These are phyloP conservation scores for Thalassiosira profunda DNA, from an alignment of 108 stramenopile genomes.

Conservation along the genomic window DNA sequence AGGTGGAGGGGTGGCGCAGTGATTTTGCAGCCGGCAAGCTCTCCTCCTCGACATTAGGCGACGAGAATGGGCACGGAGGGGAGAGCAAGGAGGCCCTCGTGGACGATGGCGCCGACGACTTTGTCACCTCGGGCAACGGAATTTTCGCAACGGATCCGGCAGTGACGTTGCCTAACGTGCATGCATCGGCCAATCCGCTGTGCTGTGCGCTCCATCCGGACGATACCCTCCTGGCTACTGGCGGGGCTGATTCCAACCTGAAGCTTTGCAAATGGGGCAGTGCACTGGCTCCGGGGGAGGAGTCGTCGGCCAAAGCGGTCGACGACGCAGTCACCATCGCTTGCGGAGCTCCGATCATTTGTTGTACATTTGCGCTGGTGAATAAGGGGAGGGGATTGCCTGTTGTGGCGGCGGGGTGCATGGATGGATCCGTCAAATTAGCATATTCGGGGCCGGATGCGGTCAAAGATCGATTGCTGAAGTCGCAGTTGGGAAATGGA, in stretches of 20 bases:
- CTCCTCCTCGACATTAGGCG: slow-evolving; percentile 2
- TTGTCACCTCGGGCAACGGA: slow-evolving; percentile 78
- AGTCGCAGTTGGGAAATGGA: neutral
- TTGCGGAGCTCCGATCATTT: slow-evolving; percentile 81
- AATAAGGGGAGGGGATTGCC: slow-evolving; percentile 20
- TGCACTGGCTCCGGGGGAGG: slow-evolving; percentile 53
- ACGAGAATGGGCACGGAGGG: neutral
- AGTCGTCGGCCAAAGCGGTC: slow-evolving; percentile 43
- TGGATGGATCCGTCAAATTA: slow-evolving; percentile 77
- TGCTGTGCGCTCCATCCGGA: slow-evolving; percentile 71
- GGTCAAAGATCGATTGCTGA: slow-evolving; percentile 15
- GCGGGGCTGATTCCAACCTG: slow-evolving; percentile 75
- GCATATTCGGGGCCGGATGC: slow-evolving; percentile 41
- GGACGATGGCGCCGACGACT: slow-evolving; percentile 53
- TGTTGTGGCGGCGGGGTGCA: slow-evolving; percentile 75
- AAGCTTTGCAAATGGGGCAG: slow-evolving; percentile 63
- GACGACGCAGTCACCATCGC: slow-evolving; percentile 39
- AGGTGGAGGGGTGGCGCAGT: slow-evolving; percentile 81
- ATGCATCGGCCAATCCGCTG: slow-evolving; percentile 63
- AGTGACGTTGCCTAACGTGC: slow-evolving; percentile 55
- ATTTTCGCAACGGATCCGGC: slow-evolving; percentile 52
- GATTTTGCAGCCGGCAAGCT: slow-evolving; percentile 35
- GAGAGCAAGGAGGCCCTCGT: slow-evolving; percentile 12
- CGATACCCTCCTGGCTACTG: slow-evolving; percentile 76
- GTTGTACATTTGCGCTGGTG: slow-evolving; percentile 62